These are phyloP conservation scores for Fraxinus anomala DNA, from an alignment of 257 asterid species.

Conservation along the genomic window DNA sequence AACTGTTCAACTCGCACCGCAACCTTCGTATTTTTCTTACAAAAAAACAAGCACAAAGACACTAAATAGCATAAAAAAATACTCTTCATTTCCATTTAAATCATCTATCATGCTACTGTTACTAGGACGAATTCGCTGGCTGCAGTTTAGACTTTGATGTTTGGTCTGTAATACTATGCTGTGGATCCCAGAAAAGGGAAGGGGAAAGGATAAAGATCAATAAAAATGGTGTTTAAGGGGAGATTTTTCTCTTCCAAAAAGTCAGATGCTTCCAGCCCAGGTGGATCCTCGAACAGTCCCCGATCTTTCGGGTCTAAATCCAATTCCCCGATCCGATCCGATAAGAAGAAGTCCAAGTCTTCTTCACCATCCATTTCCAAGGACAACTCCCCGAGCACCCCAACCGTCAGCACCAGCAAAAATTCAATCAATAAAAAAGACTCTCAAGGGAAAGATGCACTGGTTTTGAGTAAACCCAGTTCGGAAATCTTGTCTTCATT, in stretches of 20 bases:
- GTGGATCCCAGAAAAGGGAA: neutral
- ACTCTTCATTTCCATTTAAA: neutral
- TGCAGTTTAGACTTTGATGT: neutral
- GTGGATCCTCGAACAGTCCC: constrained; percentile 89
- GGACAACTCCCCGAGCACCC: constrained; percentile 58
- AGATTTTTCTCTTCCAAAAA: constrained; percentile 89
- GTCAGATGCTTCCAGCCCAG: constrained; percentile 83
- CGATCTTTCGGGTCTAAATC: constrained; percentile 85
- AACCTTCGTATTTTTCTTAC: too few species aligned
- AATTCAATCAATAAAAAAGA: constrained; percentile 54
- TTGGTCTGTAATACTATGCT: neutral
- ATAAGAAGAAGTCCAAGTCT: constrained; percentile 74
- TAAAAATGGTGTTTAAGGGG: constrained; percentile 84
- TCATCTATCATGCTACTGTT: neutral
- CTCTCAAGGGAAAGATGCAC: constrained; percentile 47
- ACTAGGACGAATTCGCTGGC: neutral
- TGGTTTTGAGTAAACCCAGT: constrained; percentile 40
- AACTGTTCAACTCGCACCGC: too few species aligned
- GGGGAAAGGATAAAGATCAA: neutral
- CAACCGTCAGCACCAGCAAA: constrained; percentile 42
- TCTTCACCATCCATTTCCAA: constrained; percentile 54
- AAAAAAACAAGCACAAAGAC: neutral
- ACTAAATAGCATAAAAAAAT: neutral
- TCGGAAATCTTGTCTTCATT: constrained; percentile 34
- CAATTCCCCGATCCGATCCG: constrained; percentile 88